phyloP scores from a whole-genome alignment of 768 basidiomycete genomes.

The Suillus americanus region DNA sequence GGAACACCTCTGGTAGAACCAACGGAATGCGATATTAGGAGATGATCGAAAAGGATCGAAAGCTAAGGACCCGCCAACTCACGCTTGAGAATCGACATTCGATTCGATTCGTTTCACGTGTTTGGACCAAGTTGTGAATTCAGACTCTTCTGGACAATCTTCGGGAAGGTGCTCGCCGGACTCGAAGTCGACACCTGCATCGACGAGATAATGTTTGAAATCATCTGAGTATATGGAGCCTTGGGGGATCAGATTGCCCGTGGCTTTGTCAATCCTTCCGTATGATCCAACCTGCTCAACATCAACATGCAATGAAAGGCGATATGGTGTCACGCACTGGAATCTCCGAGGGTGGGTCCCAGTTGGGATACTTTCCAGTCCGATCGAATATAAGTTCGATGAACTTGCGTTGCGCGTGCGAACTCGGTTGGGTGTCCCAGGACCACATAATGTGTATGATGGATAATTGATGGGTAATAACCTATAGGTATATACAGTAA shows the following conservation, averaged over 20 bases:
- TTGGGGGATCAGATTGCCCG: not conserved
- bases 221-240: not conserved
- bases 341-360: conserved; percentile 1
- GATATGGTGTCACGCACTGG: not conserved
- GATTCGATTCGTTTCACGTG: not conserved
- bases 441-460: not conserved
- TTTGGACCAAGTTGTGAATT: not conserved
- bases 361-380: not conserved
- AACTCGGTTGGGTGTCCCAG: not conserved
- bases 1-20: not conserved
- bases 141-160: not conserved
- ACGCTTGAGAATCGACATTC: not conserved
- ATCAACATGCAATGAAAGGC: not conserved
- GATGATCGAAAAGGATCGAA: not conserved
- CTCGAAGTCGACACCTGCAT: not conserved
- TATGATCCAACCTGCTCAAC: not conserved
- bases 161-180: not conserved
- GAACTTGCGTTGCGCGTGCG: not conserved
- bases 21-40: not conserved
- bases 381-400: not conserved
- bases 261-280: not conserved
- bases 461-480: not conserved
- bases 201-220: not conserved
- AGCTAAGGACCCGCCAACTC: not conserved
- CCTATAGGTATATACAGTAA: not conserved